Base-by-base conservation (phyloP, 164 flowering plant genomes). In the Warburgia ugandensis region DNA sequence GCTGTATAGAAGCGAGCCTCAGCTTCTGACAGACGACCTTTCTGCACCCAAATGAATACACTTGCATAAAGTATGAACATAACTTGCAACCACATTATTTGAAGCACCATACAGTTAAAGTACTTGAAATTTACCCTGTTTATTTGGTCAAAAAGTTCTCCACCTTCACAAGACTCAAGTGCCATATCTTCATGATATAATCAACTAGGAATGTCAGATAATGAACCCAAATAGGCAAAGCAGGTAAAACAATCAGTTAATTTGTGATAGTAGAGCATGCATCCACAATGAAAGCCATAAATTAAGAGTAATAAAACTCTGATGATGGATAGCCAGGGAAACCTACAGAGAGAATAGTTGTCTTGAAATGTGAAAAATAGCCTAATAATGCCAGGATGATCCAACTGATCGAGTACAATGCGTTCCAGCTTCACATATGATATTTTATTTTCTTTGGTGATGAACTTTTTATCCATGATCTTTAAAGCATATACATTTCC, bases 401-500 rank as follows among this genome's bases (percentile, higher is more conserved):
- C 97, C 69, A 94, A 74, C 53, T 94, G 99, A 62, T 94, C 99
- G 23, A 94, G 92, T 16, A 89, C 97, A 48, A 94, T 81, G 5
- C 99, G 77, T 59, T 94, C 99, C 78, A 94, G 61, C 75, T 94
- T 89, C 65, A 89, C 97, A 71, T 84, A 94, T 52, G 96, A 79
- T 50, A 91, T 89, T 73, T 94, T 94, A 56, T 94, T 94, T 75
- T 89, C 99, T 72, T 94, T 94, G 27, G 95, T 84, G 46, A 94
- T 94, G 77, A 94, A 94, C 62, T 94, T 84, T 57, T 94, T 94
- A 72, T 94, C 97, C 99, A 94, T 94, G 48, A 89, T 89, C 80
- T 94, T 94, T 84, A 94, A 74, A 35, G 99, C 99, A 74, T 94
- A 94, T 1, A 94, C 73, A 47, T 57, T 68, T 50, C 97, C 97